Base-by-base conservation (phyloP, 2,329 filamentous ascomycete species). In the Colletotrichum paranaense region DNA sequence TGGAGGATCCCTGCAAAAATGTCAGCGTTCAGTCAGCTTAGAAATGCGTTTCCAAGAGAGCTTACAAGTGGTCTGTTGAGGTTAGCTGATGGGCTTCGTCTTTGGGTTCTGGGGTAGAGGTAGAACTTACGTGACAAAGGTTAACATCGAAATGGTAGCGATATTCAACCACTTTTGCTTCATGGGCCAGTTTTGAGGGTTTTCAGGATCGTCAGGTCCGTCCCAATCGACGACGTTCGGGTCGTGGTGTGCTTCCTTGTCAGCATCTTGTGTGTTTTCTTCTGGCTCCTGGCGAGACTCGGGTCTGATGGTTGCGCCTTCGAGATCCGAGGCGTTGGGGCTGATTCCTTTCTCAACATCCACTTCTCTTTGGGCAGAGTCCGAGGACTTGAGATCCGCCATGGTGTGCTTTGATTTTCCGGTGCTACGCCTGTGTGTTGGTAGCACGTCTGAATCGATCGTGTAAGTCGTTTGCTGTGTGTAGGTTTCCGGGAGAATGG, bases 171-270 rank as follows among this genome's bases (percentile, higher is more conserved):
- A 78, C 60, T 83, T 83, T 74, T 82, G 83, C 78, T 82, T 84
- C 59, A 91, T 79, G 0, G 89, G 82, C 93, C 93, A 95, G 78
- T 94, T 93, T 74, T 88, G 86, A 0, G 93, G 93, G 77, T 95
- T 92, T 14, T 88, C 86, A 16, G 86, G 86, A 76, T 93, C 92
- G 73, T 89, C 83, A 7, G 87, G 78, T 7, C 80, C 87, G 35
- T 89, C 87, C 82, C 92, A 94, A 78, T 93, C 90, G 35, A 94
- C 86, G 14, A 74, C 30, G 19, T 72, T 72, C 24, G 74, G 67
- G n/a, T 74, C 56, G n/a, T 52, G 38, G 2, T 55, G 58, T 14
- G 52, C 12, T n/a, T 68, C 67, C 24, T 73, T 64, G 6, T 26
- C 24, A 4, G 19, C 28, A 22, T 73, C 57, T 5, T 56, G 26